These are phyloP conservation scores for Ustilago trichophora DNA, from an alignment of 1,284 basidiomycete species.

Conservation along the genomic window DNA sequence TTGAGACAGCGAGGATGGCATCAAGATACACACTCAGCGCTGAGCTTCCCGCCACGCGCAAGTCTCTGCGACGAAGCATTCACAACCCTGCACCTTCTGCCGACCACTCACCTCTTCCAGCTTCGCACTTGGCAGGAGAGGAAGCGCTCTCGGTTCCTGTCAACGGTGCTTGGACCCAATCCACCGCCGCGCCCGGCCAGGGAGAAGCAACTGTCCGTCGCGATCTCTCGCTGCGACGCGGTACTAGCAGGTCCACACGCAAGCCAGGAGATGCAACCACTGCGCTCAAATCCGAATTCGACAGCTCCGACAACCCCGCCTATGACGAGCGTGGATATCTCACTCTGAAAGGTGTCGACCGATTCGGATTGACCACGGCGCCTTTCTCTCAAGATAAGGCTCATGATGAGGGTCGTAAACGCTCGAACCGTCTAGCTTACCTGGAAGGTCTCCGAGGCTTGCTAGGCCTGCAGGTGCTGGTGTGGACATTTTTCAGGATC, in stretches of 20 bases:
- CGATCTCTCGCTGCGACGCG: conserved; percentile 16
- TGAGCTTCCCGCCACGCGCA: conserved; percentile 42
- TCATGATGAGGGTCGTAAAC: conserved; percentile 37
- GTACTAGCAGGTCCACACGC: too few relatives aligned
- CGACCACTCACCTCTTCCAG: background rate
- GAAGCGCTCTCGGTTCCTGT: conserved; percentile 21
- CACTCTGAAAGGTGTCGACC: conserved; percentile 20
- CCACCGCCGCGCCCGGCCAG: too few relatives aligned
- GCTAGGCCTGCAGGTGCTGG: conserved; percentile 45
- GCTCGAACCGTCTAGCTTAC: conserved; percentile 17
- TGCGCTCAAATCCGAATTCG: conserved; percentile 16
- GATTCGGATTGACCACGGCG: conserved; percentile 26
- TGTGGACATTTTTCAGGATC: conserved; percentile 57
- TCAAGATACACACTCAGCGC: conserved; percentile 39
- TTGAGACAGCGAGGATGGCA: conserved; percentile 34
- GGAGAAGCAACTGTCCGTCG: conserved; percentile 8
- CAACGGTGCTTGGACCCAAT: conserved; percentile 9
- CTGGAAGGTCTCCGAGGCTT: conserved; percentile 50
- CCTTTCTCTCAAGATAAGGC: conserved; percentile 19
- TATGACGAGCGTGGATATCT: conserved; percentile 36
- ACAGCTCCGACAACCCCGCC: background rate
- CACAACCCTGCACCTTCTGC: background rate
- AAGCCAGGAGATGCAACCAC: too few relatives aligned
- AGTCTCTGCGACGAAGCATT: conserved; percentile 23
- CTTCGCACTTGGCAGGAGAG: background rate